phyloP scores from a whole-genome alignment of 805 yeast genomes.

The Starmerella khaoyaiensis region DNA sequence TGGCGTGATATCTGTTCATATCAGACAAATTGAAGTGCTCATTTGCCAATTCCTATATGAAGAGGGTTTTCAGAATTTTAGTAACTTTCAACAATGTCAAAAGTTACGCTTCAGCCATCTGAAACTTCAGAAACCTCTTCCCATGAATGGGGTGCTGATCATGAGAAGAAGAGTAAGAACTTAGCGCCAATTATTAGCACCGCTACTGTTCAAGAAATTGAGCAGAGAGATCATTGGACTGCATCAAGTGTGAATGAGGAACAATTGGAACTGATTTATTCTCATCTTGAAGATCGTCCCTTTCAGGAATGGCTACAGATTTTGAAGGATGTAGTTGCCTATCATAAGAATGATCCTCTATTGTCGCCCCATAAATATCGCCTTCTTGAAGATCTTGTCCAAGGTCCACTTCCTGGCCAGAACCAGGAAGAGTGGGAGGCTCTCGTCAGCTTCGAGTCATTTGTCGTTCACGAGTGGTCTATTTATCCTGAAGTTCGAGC shows the following conservation, averaged over 20 bases:
- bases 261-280: conserved; percentile 11
- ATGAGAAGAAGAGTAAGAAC: neutral
- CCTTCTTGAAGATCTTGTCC: conserved; percentile 26
- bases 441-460: conserved; percentile 31
- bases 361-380: conserved; percentile 32
- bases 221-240: conserved; percentile 2
- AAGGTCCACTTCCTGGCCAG: conserved; percentile 12
- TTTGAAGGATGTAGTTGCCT: conserved; percentile 30
- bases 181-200: neutral
- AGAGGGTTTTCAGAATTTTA: no score
- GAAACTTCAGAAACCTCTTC: no score
- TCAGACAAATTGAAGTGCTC: no score
- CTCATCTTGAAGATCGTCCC: conserved; percentile 22
- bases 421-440: conserved; percentile 20
- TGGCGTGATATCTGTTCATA: no score
- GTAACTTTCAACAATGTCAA: no score
- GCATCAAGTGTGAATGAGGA: conserved; percentile 7
- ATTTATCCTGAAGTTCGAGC: conserved; percentile 54
- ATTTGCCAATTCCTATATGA: no score
- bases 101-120: no score
- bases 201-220: conserved; percentile 1
- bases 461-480: conserved; percentile 33
- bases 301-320: conserved; percentile 33
- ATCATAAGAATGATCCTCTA: conserved; percentile 38
- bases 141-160: no score